Evolutionary conservation across 768 basidiomycete species (phyloP), one percentile per base, ranked within the genome.

Genomic region (Boletus pseudopeckii): DNA sequence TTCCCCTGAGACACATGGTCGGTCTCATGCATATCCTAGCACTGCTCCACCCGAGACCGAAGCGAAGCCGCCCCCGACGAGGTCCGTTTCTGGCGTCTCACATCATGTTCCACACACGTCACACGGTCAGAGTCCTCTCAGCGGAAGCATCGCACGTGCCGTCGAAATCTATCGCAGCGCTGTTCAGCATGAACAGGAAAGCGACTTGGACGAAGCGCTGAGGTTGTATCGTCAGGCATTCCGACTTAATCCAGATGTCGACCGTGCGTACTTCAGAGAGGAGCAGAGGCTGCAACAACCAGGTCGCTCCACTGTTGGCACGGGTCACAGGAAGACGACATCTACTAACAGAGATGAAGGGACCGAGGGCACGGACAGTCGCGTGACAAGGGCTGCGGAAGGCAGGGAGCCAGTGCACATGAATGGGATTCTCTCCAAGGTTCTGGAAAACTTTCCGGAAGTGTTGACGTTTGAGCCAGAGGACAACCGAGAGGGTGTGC

Each of bases 141-240:
- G 75, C 33, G 69, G 65, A 9, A 62, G 41, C 18, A 72, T 82
- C 28, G 63, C 67, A 40, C 72, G 66, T 44, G 90, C 90, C 5
- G 72, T 92, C 42, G 78, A 79, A 9, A 60, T 85, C 13, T 97
- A 96, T 67, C 71, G 79, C 28, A 76, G 72, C 18, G 93, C 93
- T 9, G 78, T 92, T 30, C 76, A 82, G 37, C 75, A 80, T 43
- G 93, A 97, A 68, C 87, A 90, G 64, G 72, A 71, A 41, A 83
- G 91, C 37, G 74, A 87, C 54, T 74, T 92, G 45, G 88, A 93
- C 58, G 82, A 86, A 33, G 93, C 93, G 11, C 70, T 93, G 10
- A 64, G 70, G 24, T 71, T 92, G 8, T 97, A 96, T 63, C 83
- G 90, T 10, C 81, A 82, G 56, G 90, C 90, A 2, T 94, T 93